Percentiles rank a stretch among this genome's conserved stretches.
Conservation (phyloP, 2,329 filamentous ascomycete genomes). For the Hypoxylon sp. region DNA sequence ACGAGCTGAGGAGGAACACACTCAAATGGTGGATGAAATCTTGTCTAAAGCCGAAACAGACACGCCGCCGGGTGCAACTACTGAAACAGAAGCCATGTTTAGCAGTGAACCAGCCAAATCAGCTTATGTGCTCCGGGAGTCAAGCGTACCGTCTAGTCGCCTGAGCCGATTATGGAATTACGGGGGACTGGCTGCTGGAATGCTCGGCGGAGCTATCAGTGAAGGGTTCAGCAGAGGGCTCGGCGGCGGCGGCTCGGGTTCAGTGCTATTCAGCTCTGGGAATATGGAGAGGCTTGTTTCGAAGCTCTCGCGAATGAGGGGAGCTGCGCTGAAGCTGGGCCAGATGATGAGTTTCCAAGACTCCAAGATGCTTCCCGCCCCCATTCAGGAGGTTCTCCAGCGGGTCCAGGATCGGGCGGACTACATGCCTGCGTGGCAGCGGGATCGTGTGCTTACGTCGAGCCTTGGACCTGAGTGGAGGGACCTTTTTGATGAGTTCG, state of each 20-base stretch:
- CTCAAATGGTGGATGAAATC: constrained; percentile 47
- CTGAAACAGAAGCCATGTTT: constrained; percentile 24
- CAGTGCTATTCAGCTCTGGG: constrained; percentile 85
- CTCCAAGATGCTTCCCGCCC: constrained; percentile 89
- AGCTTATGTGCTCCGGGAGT: constrained; percentile 84
- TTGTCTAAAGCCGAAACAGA: constrained; percentile 48
- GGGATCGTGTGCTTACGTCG: constrained; percentile 82
- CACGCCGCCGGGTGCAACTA: constrained; percentile 21
- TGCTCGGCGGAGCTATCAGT: constrained; percentile 92
- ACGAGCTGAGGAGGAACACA: constrained; percentile 46
- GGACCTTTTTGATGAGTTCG: constrained; percentile 84
- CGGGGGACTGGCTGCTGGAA: constrained; percentile 90
- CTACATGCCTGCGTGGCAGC: constrained; percentile 96
- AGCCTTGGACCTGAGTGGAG: constrained; percentile 91
- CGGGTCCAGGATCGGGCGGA: constrained; percentile 96
- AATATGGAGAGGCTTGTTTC: constrained; percentile 96
- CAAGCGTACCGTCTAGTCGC: constrained; percentile 88
- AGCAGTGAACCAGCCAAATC: constrained; percentile 45
- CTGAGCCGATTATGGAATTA: constrained; percentile 95
- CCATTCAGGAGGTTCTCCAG: constrained; percentile 90
- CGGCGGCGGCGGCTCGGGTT: constrained; percentile 77
- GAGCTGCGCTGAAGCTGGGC: constrained; percentile 95
- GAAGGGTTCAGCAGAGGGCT: constrained; percentile 87
- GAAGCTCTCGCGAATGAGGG: constrained; percentile 95
- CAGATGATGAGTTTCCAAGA: constrained; percentile 99